A percentile compares a stretch with the other conserved stretches of the same genome.
Conservation (phyloP, 1,139 yeast species). For the Yamadazyma diospyri region DNA sequence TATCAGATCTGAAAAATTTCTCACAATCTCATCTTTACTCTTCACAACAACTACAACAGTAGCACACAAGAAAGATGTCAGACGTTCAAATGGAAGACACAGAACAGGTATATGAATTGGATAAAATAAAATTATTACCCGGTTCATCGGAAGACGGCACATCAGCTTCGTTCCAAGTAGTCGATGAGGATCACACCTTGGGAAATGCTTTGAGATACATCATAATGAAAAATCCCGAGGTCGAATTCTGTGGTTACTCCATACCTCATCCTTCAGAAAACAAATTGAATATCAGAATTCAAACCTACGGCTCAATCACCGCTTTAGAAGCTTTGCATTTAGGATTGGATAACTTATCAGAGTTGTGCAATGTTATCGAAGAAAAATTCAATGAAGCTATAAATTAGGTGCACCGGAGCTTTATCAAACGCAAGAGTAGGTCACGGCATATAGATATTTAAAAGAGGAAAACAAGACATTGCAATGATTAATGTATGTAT, state of each 20-base stretch:
- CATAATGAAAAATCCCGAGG: conserved; percentile 96
- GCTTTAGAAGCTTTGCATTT: conserved; percentile 92
- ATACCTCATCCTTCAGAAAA: conserved; percentile 99
- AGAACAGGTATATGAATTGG: conserved; percentile 44
- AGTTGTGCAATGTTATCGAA: conserved; percentile 81
- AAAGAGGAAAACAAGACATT: no score
- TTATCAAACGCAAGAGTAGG: no score
- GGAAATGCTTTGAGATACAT: conserved; percentile 92
- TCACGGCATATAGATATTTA: conserved; percentile 2
- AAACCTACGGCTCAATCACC: conserved; percentile 84
- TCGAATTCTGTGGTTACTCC: conserved; percentile 96
- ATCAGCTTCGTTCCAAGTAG: conserved; percentile 89
- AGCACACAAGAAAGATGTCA: conserved; percentile 1
- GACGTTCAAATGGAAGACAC: conserved; percentile 13
- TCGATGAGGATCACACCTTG: conserved; percentile 91
- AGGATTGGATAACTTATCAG: conserved; percentile 83
- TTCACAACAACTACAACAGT: not conserved
- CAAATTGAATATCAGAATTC: conserved; percentile 84
- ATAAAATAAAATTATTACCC: conserved; percentile 63
- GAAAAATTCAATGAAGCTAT: conserved; percentile 57
- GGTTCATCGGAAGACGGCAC: conserved; percentile 95
- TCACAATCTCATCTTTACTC: conserved; percentile 4
- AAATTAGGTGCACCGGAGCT: no score
- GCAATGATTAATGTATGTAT: not conserved
- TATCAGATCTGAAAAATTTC: conserved; percentile 2